These are phyloP conservation scores for Vigna unguiculata DNA, from an alignment of 306 rosid species.

Conservation along the genomic window DNA sequence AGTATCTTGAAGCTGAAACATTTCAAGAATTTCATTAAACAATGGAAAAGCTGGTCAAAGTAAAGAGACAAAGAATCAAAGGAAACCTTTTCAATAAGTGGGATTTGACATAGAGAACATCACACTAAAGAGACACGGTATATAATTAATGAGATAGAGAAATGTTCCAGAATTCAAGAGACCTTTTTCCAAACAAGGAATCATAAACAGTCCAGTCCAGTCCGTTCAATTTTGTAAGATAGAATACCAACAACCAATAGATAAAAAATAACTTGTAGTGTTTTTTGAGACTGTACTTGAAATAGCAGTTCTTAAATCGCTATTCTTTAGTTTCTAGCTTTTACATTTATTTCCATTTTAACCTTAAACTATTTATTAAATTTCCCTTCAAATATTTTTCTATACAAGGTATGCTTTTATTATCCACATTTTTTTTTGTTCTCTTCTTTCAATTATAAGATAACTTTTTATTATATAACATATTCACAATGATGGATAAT, in stretches of 20 bases:
- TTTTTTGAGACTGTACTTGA: too few species aligned
- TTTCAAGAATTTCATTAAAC: constrained; percentile 27
- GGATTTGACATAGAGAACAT: constrained; percentile 1
- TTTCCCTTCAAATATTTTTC: too few species aligned
- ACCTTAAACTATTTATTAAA: too few species aligned
- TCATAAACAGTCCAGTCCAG: not conserved
- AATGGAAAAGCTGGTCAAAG: constrained; percentile 17
- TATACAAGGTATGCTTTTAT: too few species aligned
- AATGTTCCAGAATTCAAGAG: not conserved
- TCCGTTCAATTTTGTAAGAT: not conserved
- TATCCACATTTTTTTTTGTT: too few species aligned
- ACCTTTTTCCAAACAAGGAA: not conserved
- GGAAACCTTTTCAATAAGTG: not conserved
- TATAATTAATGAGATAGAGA: constrained; percentile 11
- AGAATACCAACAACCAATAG: not conserved
- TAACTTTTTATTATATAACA: too few species aligned
- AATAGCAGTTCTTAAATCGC: too few species aligned
- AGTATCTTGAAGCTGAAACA: constrained; percentile 86
- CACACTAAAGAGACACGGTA: constrained; percentile 23
- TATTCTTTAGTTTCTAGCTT: too few species aligned
- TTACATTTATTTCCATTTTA: too few species aligned
- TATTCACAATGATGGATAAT: too few species aligned
- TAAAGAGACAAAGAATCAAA: constrained; percentile 3
- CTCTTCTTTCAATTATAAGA: too few species aligned
- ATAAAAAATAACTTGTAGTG: too few species aligned